Conservation (phyloP, 306 rosid genomes). For the Begonia masoniana region DNA sequence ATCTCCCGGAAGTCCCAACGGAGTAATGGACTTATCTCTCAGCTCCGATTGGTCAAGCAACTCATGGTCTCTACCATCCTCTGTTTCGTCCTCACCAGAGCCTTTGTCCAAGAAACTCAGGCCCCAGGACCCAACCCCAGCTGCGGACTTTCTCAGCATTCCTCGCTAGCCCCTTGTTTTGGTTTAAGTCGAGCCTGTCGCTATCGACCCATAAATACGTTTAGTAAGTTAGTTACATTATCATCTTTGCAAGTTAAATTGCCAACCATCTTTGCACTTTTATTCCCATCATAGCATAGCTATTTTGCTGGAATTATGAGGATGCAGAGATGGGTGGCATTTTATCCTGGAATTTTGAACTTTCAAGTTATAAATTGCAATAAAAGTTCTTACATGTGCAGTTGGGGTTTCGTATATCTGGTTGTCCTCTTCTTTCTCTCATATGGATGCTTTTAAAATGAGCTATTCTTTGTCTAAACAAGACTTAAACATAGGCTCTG, state of each 20-base stretch:
- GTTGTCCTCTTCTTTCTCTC: too few relatives aligned
- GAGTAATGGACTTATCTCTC: conserved; percentile 65
- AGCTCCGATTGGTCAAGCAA: conserved; percentile 73
- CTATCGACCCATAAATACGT: neutral
- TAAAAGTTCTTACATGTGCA: too few relatives aligned
- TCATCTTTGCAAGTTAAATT: conserved; percentile 12
- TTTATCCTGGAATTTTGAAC: conserved; percentile 4
- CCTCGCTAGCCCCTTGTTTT: conserved; percentile 20
- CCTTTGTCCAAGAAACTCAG: conserved; percentile 53
- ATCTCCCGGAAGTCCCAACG: conserved; percentile 65
- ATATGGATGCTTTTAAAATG: too few relatives aligned
- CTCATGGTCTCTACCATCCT: conserved; percentile 42
- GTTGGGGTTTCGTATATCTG: too few relatives aligned
- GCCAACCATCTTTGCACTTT: conserved; percentile 14
- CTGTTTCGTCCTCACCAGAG: conserved; percentile 74
- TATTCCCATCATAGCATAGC: neutral
- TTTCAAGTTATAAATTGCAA: neutral
- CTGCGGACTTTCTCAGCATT: conserved; percentile 18
- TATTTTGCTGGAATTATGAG: neutral
- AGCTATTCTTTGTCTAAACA: too few relatives aligned
- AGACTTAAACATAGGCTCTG: too few relatives aligned
- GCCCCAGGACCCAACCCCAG: conserved; percentile 24
- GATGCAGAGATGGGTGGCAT: conserved; percentile 14
- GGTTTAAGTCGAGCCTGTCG: neutral
- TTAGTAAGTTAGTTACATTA: conserved; percentile 7